Base-by-base conservation (phyloP, 306 rosid genomes). In the Cucurbita argyrosperma region DNA sequence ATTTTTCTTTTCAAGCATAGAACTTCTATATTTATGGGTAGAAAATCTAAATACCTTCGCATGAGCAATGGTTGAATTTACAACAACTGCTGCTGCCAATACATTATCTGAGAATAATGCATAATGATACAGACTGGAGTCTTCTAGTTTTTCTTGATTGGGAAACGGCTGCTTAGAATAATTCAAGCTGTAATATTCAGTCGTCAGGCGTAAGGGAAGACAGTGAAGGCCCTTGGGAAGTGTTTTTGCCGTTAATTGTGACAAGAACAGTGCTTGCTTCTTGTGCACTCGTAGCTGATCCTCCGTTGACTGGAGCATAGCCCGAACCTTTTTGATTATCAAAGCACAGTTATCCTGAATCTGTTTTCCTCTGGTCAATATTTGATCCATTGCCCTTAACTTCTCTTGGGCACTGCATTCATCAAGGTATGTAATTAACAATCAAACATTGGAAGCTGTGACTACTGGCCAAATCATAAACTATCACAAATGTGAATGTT, bases 221-320 rank as follows among this genome's bases (percentile, higher is more conserved):
- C 78, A 75, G 21, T 75, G 78, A 65, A 75, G 78, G 35, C 72
- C 69, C 57, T 63, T 75, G 4, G 78, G 62, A 10, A 75, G 37
- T 16, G 78, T 46, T 63, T 75, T 65, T 50, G 78, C 78, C 7
- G 72, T 65, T 14, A 75, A 76, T 38, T 94, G 99, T 23, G 96
- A 89, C 80, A 93, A 86, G 94, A 93, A 93, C 82, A 82, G 11
- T 57, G 96, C 83, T 92, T 93, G 98, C 83, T 93, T 93, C 82
- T 86, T 93, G 89, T 90, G 94, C 49, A 83, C 92, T 53, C 89
- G 91, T 52, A 93, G 90, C 84, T 89, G 98, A 82, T 93, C 97
- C 76, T 93, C 97, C 2, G 95, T 81, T 18, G 97, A 87, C 79
- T 90, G 97, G 58, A 90, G 85, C 96, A 93, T 90, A 57, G 98